These are phyloP conservation scores for Thielaviopsis punctulata DNA, from an alignment of 2,329 filamentous ascomycete genomes.

Conservation along the genomic window DNA sequence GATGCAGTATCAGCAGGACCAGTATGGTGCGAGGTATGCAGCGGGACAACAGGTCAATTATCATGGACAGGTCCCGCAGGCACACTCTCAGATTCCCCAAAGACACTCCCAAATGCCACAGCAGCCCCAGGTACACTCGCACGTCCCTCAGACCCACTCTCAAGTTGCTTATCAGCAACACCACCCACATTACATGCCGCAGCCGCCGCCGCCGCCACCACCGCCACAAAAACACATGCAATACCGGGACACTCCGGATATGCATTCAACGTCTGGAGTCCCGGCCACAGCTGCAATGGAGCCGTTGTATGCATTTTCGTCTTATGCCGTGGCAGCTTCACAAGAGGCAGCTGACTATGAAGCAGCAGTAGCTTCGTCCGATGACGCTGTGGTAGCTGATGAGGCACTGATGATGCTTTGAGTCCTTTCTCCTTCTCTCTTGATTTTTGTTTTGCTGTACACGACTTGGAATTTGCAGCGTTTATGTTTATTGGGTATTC, in stretches of 20 bases:
- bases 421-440: background rate
- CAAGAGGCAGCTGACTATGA: background rate
- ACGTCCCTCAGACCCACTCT: background rate
- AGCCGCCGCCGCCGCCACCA: background rate
- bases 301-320: background rate
- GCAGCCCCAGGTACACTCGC: background rate
- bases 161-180: background rate
- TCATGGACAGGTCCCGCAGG: background rate
- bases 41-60: background rate
- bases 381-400: background rate
- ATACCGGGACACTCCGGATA: background rate
- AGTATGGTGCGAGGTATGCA: background rate
- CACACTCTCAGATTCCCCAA: too few species aligned
- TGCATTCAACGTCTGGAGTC: background rate
- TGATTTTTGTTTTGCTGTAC: background rate
- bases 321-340: background rate
- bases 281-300: background rate
- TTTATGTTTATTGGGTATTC: background rate
- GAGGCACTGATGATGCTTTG: background rate
- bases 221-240: background rate
- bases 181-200: background rate
- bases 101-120: too few species aligned
- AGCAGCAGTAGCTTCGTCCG: background rate
- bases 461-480: background rate
- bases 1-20: background rate